A percentile compares a stretch with the other conserved stretches of the same genome.
These are phyloP conservation scores for Aurinia saxatilis DNA, from an alignment of 345 rosid genomes.

Conservation along the genomic window DNA sequence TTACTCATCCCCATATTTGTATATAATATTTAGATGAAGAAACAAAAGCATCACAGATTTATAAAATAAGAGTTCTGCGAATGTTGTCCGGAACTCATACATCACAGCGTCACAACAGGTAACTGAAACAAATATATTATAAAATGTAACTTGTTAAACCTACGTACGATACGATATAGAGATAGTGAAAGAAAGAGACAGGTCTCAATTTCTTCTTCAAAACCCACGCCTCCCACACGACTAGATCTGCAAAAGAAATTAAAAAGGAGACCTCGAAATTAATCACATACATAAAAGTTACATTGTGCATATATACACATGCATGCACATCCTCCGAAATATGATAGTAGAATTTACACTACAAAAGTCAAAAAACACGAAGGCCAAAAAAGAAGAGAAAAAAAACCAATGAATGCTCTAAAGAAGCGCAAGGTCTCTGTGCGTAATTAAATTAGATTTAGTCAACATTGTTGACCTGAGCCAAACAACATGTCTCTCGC, in stretches of 20 bases:
- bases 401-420: slow-evolving; percentile 28
- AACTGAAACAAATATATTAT: slow-evolving; percentile 16
- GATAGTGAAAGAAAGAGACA: slow-evolving; percentile 16
- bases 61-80: slow-evolving; percentile 2
- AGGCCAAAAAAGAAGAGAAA: slow-evolving; percentile 16
- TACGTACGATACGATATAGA: slow-evolving; percentile 11
- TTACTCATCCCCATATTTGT: slow-evolving; percentile 13
- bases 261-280: slow-evolving; percentile 13
- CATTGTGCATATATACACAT: slow-evolving; percentile 5
- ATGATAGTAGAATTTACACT: slow-evolving; percentile 9
- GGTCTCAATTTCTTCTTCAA: slow-evolving; percentile 17
- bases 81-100: slow-evolving; percentile 18
- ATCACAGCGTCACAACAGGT: slow-evolving; percentile 17
- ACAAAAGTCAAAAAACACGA: slow-evolving; percentile 33
- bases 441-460: slow-evolving; percentile 23
- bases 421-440: slow-evolving; percentile 16
- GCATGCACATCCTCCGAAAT: slow-evolving; percentile 29
- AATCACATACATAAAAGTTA: not conserved
- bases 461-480: slow-evolving; percentile 30
- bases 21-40: slow-evolving; percentile 2
- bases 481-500: slow-evolving; percentile 38
- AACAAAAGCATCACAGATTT: not conserved
- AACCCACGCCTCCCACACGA: slow-evolving; percentile 13
- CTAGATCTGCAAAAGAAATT: slow-evolving; percentile 31
- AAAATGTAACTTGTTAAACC: slow-evolving; percentile 10